Conservation (phyloP, 139 green algal genomes). For the Chlamydomonas applanata region DNA sequence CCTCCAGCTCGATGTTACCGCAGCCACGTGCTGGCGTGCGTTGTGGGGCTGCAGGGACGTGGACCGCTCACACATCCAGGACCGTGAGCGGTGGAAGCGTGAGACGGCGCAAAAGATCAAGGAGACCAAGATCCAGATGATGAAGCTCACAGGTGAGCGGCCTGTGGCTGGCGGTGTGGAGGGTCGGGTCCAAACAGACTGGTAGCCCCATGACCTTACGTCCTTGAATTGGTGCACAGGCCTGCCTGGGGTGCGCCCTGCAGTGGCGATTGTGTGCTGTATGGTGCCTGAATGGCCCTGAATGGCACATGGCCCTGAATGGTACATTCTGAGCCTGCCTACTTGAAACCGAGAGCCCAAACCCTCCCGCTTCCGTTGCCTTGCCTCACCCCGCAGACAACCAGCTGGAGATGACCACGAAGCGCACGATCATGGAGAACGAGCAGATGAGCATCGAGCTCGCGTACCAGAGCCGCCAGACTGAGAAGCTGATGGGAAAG, state of each 20-base stretch:
- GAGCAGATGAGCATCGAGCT: conserved; percentile 79
- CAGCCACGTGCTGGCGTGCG: background rate
- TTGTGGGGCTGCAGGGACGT: conserved; percentile 50
- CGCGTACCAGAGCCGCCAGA: conserved; percentile 59
- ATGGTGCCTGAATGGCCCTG: too few relatives aligned
- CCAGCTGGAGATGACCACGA: conserved; percentile 81
- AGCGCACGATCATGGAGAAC: conserved; percentile 84
- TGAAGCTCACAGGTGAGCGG: conserved; percentile 51
- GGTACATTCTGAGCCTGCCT: too few relatives aligned
- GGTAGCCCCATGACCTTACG: too few relatives aligned
- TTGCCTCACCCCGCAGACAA: conserved; percentile 77
- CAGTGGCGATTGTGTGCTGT: background rate
- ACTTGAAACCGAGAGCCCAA: too few relatives aligned
- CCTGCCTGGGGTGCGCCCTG: too few relatives aligned
- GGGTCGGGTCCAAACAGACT: too few relatives aligned
- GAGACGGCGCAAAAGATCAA: conserved; percentile 67
- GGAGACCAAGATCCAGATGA: conserved; percentile 73
- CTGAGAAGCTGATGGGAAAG: conserved; percentile 58
- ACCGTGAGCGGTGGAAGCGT: conserved; percentile 78
- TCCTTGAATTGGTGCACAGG: too few relatives aligned
- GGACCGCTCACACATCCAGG: conserved; percentile 77
- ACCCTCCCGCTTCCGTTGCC: conserved; percentile 46
- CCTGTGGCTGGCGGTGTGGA: too few relatives aligned
- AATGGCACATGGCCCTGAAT: too few relatives aligned
- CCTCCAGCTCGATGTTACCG: too few relatives aligned